These are phyloP conservation scores for Nakazawaea anatomiae DNA, from an alignment of 805 yeast genomes.

Conservation along the genomic window DNA sequence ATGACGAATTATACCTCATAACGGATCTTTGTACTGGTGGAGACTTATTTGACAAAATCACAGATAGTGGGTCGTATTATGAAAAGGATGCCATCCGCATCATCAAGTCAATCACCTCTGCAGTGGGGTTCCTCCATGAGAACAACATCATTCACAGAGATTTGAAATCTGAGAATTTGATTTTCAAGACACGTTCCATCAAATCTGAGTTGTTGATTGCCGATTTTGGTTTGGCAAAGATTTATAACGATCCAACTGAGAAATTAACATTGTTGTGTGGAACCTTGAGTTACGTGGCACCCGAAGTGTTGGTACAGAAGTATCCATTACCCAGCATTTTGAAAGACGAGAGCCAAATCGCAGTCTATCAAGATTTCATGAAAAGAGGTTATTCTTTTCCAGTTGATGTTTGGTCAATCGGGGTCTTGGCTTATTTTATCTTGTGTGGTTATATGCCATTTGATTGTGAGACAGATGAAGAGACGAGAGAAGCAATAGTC, in stretches of 20 bases:
- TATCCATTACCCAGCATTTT: conserved; percentile 1
- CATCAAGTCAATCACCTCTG: conserved; percentile 45
- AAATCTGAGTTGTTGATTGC: conserved; percentile 80
- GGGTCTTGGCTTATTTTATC: conserved; percentile 72
- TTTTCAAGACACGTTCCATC: conserved; percentile 47
- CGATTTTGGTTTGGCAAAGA: conserved; percentile 71
- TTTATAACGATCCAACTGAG: conserved; percentile 64
- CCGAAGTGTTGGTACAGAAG: conserved; percentile 49
- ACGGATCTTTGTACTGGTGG: conserved; percentile 71
- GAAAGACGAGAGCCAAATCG: neutral
- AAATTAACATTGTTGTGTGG: conserved; percentile 80
- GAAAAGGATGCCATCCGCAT: conserved; percentile 59
- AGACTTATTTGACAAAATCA: conserved; percentile 68
- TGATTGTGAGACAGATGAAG: conserved; percentile 87
- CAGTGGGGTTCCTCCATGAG: conserved; percentile 81
- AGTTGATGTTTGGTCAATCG: conserved; percentile 80
- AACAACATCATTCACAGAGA: conserved; percentile 94
- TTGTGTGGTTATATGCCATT: conserved; percentile 83
- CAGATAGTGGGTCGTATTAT: conserved; percentile 53
- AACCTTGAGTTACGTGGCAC: conserved; percentile 84
- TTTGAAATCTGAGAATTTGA: conserved; percentile 85
- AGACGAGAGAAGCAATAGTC: conserved; percentile 70
- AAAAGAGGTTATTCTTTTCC: conserved; percentile 54
- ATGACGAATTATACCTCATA: conserved; percentile 53
- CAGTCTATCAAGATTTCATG: conserved; percentile 27